phyloP scores from a whole-genome alignment of 306 rosid species.

The Datisca glomerata region DNA sequence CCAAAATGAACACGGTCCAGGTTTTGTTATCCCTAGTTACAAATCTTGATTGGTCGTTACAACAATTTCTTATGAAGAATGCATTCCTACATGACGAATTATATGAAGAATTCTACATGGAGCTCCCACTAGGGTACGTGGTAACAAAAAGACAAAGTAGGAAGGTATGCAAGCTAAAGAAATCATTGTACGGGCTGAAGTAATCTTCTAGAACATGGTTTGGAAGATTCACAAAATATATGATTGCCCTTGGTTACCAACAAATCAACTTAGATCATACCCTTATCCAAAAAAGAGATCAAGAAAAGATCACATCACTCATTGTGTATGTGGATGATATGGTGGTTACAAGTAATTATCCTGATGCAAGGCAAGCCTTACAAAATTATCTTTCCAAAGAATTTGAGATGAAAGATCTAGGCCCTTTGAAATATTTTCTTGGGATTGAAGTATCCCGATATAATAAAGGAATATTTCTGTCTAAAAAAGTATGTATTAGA shows the following conservation, averaged over 20 bases:
- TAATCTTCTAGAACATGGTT: too few species aligned
- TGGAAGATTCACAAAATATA: too few species aligned
- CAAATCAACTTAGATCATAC: background rate
- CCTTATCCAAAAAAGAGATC: background rate
- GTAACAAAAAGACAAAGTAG: background rate
- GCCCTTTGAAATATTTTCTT: too few species aligned
- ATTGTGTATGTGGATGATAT: background rate
- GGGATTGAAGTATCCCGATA: too few species aligned
- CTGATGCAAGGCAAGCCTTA: background rate
- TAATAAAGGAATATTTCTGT: too few species aligned
- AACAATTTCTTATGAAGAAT: background rate
- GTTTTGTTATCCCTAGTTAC: background rate
- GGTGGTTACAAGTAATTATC: background rate
- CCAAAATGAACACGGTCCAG: too few species aligned
- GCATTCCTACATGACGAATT: background rate
- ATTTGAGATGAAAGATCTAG: too few species aligned
- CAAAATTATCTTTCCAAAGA: too few species aligned
- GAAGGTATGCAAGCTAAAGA: background rate
- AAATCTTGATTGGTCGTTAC: background rate
- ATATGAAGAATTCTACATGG: background rate
- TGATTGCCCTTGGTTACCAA: background rate
- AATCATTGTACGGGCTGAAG: background rate
- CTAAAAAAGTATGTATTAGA: too few species aligned
- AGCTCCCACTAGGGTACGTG: background rate
- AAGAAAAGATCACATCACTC: background rate